Percentiles rank a stretch among this genome's conserved stretches.
phyloP scores from a whole-genome alignment of 257 asterid species.

The Nicotiana attenuata region DNA sequence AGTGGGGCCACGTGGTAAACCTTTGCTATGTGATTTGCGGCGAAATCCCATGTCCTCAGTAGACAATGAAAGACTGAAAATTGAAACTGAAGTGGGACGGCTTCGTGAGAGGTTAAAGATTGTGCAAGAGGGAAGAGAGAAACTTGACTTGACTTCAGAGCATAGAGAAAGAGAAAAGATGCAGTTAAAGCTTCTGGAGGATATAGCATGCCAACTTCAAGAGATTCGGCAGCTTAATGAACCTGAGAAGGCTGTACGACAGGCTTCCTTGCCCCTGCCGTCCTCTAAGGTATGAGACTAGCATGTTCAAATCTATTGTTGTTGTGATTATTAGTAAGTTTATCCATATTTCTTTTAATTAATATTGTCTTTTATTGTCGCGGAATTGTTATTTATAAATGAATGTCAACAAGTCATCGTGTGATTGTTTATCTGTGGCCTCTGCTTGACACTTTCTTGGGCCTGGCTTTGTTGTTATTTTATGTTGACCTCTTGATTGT shows the following conservation, averaged over 20 bases:
- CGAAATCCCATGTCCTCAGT: slow-evolving; percentile 41
- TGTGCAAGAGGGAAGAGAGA: slow-evolving; percentile 75
- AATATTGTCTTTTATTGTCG: background rate
- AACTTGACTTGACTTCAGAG: slow-evolving; percentile 51
- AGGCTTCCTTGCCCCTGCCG: slow-evolving; percentile 63
- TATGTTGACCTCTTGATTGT: background rate
- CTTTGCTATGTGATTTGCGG: slow-evolving; percentile 25
- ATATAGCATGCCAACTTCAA: slow-evolving; percentile 54
- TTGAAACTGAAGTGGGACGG: slow-evolving; percentile 53
- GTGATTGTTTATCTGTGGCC: background rate
- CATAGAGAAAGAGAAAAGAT: slow-evolving; percentile 40
- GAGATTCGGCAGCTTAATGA: slow-evolving; percentile 45
- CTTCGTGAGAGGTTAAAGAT: slow-evolving; percentile 58
- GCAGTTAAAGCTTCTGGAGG: slow-evolving; percentile 68
- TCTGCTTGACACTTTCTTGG: background rate
- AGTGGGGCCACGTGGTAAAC: slow-evolving; percentile 25
- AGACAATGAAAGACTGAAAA: slow-evolving; percentile 53
- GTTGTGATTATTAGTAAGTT: background rate
- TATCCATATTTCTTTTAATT: background rate
- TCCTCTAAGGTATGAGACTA: slow-evolving; percentile 46
- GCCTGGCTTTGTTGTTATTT: background rate
- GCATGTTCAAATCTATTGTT: background rate
- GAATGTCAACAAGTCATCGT: background rate
- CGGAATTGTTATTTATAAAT: background rate
- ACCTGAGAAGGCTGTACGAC: slow-evolving; percentile 47